Conservation (phyloP, 1,284 basidiomycete genomes). For the Lentinula novae-zelandiae region DNA sequence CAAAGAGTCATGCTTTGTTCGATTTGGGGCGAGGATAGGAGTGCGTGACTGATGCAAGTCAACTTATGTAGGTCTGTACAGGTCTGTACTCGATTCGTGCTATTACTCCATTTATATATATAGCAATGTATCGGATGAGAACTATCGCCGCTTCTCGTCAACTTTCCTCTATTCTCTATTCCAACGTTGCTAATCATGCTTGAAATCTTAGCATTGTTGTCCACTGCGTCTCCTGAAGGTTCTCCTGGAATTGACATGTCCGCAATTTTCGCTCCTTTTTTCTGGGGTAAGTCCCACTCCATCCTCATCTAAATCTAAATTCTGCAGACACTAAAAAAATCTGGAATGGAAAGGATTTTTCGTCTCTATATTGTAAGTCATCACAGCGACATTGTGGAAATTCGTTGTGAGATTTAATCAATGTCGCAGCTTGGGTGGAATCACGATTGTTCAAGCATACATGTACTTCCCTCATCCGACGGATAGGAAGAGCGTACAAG, state of each 20-base stretch:
- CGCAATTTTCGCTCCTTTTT: conserved; percentile 23
- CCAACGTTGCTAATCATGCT: background rate
- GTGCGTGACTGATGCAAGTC: background rate
- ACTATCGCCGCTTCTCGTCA: background rate
- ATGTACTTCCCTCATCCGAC: conserved; percentile 23
- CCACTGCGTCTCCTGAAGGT: background rate
- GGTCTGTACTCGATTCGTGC: background rate
- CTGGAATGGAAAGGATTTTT: conserved; percentile 7
- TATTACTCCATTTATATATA: background rate
- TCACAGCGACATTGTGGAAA: background rate
- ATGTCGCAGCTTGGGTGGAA: conserved; percentile 15
- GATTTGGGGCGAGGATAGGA: background rate
- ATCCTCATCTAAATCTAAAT: background rate
- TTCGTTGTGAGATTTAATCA: background rate
- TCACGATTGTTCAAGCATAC: conserved; percentile 27
- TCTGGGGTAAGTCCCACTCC: conserved; percentile 21
- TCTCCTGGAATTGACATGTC: conserved; percentile 21
- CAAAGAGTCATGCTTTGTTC: background rate
- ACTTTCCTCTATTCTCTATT: background rate
- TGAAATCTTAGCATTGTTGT: background rate
- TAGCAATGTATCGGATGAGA: background rate
- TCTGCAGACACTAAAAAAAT: background rate
- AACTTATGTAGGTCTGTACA: background rate
- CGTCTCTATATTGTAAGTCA: conserved; percentile 6
- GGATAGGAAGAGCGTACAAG: conserved; percentile 14